Base-by-base conservation (phyloP, 805 yeast species). In the Komagataella kurtzmanii region DNA sequence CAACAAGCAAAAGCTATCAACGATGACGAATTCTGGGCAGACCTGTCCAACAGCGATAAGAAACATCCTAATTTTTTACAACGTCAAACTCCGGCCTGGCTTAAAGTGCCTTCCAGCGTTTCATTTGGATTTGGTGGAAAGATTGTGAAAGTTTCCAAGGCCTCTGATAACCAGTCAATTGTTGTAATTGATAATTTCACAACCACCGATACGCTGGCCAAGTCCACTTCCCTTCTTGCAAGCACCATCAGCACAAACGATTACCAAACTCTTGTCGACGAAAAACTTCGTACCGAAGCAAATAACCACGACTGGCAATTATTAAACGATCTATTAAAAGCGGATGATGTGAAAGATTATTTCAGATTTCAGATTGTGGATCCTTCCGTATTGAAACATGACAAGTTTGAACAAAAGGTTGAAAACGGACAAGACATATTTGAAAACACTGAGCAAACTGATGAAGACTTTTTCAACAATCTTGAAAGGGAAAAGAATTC, bases 61-160 rank as follows among this genome's bases (percentile, higher is more conserved):
- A 83, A 76, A 60, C 87, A 83, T 57, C 93, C 97, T 8, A 78
- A 79, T 43, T 83, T 83, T 58, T 76, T 76, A 45, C 73, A 79
- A 30, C 72, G 76, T 55, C 96, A 89, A 68, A 93, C 97, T 18
- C 99, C 99, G 49, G 66, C 72, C 54, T 93, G 99, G 99, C 76
- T 88, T 54, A 78, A 79, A 55, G 75, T 84, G 57, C 88, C 88
- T 10, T 73, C 78, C 4, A 74, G 83, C 49, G 96, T 84, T 12
- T 71, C 80, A 2, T 93, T 95, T 74, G 98, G 96, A 0, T 91
- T 89, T 69, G 99, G 99, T 54, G 96, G 96, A 51, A 88, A 88
- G 68, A 65, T 93, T 45, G 90, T 85, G 3, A 65, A 73, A 10
- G 69, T 73, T 7, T 36, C 49, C 21, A 54, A 55, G 7, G 67